phyloP scores from a whole-genome alignment of 2,329 filamentous ascomycete genomes.

The Colletotrichum sp. region DNA sequence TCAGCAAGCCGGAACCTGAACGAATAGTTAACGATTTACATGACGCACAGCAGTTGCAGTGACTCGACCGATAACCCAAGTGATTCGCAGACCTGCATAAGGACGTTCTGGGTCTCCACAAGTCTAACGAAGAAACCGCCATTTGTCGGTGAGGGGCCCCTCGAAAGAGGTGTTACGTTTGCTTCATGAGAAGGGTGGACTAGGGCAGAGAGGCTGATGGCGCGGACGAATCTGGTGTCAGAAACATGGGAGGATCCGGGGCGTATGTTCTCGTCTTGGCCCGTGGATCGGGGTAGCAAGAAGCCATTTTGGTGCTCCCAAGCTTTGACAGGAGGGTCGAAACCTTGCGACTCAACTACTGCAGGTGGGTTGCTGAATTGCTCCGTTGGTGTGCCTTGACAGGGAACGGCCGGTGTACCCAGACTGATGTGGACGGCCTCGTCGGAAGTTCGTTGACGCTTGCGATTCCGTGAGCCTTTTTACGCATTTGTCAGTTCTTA shows the following conservation, averaged over 20 bases:
- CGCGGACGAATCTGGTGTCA: neutral
- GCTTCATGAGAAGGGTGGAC: neutral
- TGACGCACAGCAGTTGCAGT: neutral
- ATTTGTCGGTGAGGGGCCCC: neutral
- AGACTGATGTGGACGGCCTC: neutral
- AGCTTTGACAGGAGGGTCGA: neutral
- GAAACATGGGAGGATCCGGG: neutral
- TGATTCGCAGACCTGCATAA: neutral
- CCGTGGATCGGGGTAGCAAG: neutral
- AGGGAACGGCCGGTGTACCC: neutral
- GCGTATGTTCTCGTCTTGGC: neutral
- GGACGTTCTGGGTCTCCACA: neutral
- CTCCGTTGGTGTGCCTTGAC: neutral
- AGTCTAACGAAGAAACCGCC: neutral
- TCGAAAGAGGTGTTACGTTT: neutral
- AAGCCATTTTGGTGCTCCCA: neutral
- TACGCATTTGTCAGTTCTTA: neutral
- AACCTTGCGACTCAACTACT: neutral
- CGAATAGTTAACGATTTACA: neutral
- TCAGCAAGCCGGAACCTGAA: neutral
- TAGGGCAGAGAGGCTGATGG: neutral
- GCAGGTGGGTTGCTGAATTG: neutral
- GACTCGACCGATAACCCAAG: neutral
- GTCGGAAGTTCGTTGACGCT: neutral
- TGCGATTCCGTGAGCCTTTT: neutral